Evolutionary conservation across 202 grass and related monocot genomes (phyloP), one percentile per base, ranked within the genome.

Genomic region (Schoenoplectus triqueter): DNA sequence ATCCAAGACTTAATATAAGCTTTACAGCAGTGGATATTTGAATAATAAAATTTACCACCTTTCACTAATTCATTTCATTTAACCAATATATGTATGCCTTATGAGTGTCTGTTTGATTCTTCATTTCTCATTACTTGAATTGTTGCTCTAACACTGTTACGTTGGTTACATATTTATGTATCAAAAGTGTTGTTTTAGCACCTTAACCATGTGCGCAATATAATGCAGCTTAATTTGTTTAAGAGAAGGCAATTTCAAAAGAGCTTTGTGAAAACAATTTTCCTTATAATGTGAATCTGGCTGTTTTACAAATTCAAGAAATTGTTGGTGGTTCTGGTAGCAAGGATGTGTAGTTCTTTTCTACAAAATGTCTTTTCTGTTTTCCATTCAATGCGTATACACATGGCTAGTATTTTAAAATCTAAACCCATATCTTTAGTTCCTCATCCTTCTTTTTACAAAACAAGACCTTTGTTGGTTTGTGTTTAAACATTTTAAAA

Each of bases 401-500:
- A 22, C 18, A 55, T 17, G 48, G 69, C 70, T 84, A 59, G 71
- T 6, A 80, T 70, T 18, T 47, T n/a, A 41, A 78, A 87, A 50
- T 78, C 17, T 14, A 87, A 84, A 44, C 80, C 72, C 8, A 57
- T 21, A 55, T 56, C 54, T 70, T 44, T 7, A 49, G 21, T 80
- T 70, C 17, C 42, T 84, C 4, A 6, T 54, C 3, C 31, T 31
- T 77, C 50, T 22, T 76, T 49, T 19, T 8, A 15, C 31, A 31
- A 31, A 69, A 69, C 6, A 50, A 83, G 50, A 51, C 41, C 80
- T 66, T 68, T 72, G 17, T 73, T 73, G 15, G 15, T 56, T 59
- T 87, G 52, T 50, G 3, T 42, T 77, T 3, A 88, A 85, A 75
- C 11, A 7, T 47, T 45, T 59, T 88, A 41, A 81, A 71, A 49